These are phyloP conservation scores for Leucocoprinus birnbaumii DNA, from an alignment of 768 basidiomycete species.

Conservation along the genomic window DNA sequence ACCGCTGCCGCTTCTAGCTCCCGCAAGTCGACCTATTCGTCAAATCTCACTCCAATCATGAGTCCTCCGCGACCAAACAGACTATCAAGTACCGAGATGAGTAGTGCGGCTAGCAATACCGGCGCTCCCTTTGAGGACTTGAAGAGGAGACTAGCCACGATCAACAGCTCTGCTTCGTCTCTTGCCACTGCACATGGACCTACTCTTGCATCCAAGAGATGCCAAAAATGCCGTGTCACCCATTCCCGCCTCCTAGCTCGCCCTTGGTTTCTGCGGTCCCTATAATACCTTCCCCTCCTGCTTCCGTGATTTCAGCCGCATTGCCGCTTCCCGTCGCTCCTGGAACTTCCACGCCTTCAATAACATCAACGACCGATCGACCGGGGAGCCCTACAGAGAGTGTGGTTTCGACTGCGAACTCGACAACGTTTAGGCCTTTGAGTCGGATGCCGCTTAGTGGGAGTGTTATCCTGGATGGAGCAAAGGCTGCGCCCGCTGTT, in stretches of 20 bases:
- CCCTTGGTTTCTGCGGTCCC: conserved; percentile 44
- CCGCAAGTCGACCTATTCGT: conserved; percentile 12
- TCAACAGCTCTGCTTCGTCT: conserved; percentile 72
- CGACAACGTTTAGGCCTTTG: conserved; percentile 51
- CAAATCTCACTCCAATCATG: conserved; percentile 36
- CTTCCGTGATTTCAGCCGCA: conserved; percentile 12
- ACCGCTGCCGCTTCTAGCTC: conserved; percentile 16
- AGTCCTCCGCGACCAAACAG: conserved; percentile 51
- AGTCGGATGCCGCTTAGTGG: conserved; percentile 65
- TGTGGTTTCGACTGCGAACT: conserved; percentile 68
- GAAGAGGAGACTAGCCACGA: conserved; percentile 67
- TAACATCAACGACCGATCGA: conserved; percentile 39
- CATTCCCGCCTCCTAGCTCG: conserved; percentile 15
- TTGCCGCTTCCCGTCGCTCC: conserved; percentile 25
- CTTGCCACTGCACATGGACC: conserved; percentile 34
- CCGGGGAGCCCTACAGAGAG: conserved; percentile 85
- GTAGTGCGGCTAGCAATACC: conserved; percentile 24
- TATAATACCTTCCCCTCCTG: conserved; percentile 23
- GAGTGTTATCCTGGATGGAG: conserved; percentile 54
- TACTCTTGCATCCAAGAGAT: conserved; percentile 19
- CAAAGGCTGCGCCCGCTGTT: conserved; percentile 88
- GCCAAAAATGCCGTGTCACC: conserved; percentile 7
- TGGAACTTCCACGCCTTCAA: conserved; percentile 17
- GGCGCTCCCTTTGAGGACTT: conserved; percentile 77
- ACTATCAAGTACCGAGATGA: conserved; percentile 41